A percentile compares a stretch with the other conserved stretches of the same genome.
Conservation (phyloP, 306 rosid species). For the Abrus pulchellus region DNA sequence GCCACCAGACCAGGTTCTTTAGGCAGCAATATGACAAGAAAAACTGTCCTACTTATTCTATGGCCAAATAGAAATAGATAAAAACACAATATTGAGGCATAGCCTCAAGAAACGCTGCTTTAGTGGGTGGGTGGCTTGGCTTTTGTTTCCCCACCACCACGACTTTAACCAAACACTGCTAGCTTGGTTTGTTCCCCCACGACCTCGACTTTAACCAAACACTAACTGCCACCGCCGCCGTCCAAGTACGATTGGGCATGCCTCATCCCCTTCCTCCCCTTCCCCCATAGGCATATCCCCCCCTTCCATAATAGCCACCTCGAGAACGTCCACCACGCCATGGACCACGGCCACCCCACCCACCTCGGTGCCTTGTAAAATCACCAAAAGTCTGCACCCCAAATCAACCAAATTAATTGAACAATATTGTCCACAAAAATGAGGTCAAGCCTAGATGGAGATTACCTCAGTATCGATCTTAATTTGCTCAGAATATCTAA, state of each 20-base stretch:
- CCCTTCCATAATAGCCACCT: constrained; percentile 65
- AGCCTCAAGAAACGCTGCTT: constrained; percentile 37
- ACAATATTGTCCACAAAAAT: background rate
- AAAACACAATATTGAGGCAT: constrained; percentile 43
- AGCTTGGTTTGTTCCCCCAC: too few relatives aligned
- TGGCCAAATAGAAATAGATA: constrained; percentile 34
- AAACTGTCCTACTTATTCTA: constrained; percentile 48
- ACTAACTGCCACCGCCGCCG: background rate
- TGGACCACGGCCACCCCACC: constrained; percentile 61
- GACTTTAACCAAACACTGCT: constrained; percentile 33
- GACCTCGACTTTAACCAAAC: too few relatives aligned
- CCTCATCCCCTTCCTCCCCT: constrained; percentile 67
- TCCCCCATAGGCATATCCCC: constrained; percentile 60
- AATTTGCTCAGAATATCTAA: constrained; percentile 62
- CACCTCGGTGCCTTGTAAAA: constrained; percentile 58
- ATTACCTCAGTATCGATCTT: constrained; percentile 65
- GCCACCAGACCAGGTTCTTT: constrained; percentile 40
- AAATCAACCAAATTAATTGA: constrained; percentile 23
- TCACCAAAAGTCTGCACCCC: constrained; percentile 66
- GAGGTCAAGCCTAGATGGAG: constrained; percentile 19
- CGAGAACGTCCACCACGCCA: constrained; percentile 57
- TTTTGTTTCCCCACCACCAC: constrained; percentile 35
- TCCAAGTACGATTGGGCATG: constrained; percentile 48
- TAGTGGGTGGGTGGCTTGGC: constrained; percentile 45
- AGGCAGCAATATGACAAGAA: constrained; percentile 28